Evolutionary conservation across 2,329 filamentous ascomycete genomes (phyloP).

Genomic region (Talaromyces albobiverticillius): DNA sequence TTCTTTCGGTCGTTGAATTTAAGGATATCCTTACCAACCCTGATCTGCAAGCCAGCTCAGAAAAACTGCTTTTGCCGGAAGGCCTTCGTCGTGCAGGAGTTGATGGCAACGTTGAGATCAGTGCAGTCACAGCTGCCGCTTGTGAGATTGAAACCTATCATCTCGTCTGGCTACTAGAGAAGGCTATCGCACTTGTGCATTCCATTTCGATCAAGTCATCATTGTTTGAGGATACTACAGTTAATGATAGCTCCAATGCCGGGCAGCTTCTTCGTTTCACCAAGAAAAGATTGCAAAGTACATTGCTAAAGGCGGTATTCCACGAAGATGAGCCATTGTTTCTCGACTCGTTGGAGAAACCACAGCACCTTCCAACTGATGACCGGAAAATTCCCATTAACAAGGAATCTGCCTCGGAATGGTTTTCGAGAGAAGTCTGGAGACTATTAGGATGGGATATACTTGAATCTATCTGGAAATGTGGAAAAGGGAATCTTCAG

Average conservation of each 20-base stretch:
- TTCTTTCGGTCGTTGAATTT: constrained; percentile 41
- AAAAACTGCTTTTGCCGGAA: constrained; percentile 29
- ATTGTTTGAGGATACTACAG: constrained; percentile 9
- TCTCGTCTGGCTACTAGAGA: constrained; percentile 35
- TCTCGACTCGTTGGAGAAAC: constrained; percentile 18
- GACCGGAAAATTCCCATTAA: not conserved
- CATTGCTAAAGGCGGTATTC: constrained; percentile 42
- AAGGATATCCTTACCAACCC: constrained; percentile 28
- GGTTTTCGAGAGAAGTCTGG: constrained; percentile 59
- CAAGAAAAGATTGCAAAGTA: constrained; percentile 37
- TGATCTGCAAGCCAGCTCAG: constrained; percentile 21
- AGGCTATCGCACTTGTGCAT: constrained; percentile 24
- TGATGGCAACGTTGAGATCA: constrained; percentile 19
- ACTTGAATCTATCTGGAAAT: constrained; percentile 19
- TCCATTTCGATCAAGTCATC: constrained; percentile 12
- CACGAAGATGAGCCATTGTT: constrained; percentile 32
- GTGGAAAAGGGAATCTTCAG: constrained; percentile 1
- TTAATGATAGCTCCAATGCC: not conserved
- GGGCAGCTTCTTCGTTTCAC: constrained; percentile 19
- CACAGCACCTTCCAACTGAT: constrained; percentile 17
- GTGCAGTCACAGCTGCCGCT: constrained; percentile 22
- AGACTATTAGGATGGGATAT: constrained; percentile 56
- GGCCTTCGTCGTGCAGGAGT: constrained; percentile 21
- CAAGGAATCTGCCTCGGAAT: constrained; percentile 38
- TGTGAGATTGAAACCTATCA: constrained; percentile 33